Base-by-base conservation (phyloP, 805 yeast genomes). In the Schwanniomyces polymorphus region DNA sequence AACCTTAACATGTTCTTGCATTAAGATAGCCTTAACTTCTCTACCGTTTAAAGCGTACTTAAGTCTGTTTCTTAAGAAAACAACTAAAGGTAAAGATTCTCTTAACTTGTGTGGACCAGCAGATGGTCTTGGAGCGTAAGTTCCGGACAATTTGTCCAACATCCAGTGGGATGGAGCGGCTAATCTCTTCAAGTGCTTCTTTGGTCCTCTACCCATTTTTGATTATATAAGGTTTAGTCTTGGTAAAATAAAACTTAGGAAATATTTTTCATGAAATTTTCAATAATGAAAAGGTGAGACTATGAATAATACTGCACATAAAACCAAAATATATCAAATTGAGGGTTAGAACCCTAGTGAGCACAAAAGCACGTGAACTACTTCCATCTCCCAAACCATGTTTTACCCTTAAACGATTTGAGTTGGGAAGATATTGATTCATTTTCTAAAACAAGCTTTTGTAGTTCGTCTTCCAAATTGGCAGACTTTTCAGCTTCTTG, bases 101-200 rank as follows among this genome's bases (percentile, higher is more conserved):
- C 97, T 86, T 75, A 91, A 85, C 81, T 92, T 94, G 85, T 92
- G 99, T 76, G 99, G 99, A 84, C 99, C 99, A 67, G 96, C 86
- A 59, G 97, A 91, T 74, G 98, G 97, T 83, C 98, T 91, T 82
- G 99, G 99, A 60, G 99, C 99, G 78, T 94, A 94, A 72, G 89
- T 83, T 76, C 99, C 99, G 74, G 97, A 88, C 82, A 94, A 84
- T 83, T 94, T 94, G 95, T 95, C 99, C 84, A 94, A 89, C 95
- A 94, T 88, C 99, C 99, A 94, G 87, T 94, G 99, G 84, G 91
- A 87, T 85, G 99, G 99, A 78, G 99, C 99, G 78, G 98, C 97
- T 80, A 92, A 87, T 87, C 98, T 91, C 86, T 92, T 91, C 78
- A 91, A 86, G 79, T 92, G 97, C 86, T 92, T 91, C 91, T 91